Evolutionary conservation across 2,329 filamentous ascomycete species (phyloP).

Genomic region (Aspergillus sp.): DNA sequence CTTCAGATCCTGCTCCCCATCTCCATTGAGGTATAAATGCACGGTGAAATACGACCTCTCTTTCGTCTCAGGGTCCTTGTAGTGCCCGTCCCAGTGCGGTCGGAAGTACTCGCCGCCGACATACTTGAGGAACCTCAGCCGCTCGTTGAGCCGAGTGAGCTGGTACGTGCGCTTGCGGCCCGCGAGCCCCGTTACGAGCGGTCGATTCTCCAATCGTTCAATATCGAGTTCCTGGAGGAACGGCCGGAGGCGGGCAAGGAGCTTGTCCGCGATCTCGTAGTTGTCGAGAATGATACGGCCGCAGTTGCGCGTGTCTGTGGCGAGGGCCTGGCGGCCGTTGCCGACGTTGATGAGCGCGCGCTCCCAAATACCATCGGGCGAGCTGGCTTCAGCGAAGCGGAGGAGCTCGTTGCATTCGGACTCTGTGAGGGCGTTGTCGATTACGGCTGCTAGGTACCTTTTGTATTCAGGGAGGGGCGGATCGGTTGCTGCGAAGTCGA

Average conservation of each 20-base stretch:
- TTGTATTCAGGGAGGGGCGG: conserved; percentile 57
- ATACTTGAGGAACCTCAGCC: conserved; percentile 78
- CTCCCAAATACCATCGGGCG: conserved; percentile 58
- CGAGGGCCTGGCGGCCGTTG: conserved; percentile 61
- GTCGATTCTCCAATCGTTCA: conserved; percentile 43
- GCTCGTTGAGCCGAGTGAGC: conserved; percentile 64
- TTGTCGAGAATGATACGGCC: conserved; percentile 79
- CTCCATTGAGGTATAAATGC: conserved; percentile 60
- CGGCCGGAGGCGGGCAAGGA: conserved; percentile 63
- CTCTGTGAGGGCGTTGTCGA: conserved; percentile 67
- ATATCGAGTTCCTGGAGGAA: conserved; percentile 55
- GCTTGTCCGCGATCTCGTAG: conserved; percentile 61
- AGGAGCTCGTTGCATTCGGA: conserved; percentile 65
- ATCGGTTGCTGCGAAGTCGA: conserved; percentile 59
- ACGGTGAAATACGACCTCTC: conserved; percentile 59
- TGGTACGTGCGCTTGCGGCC: conserved; percentile 46
- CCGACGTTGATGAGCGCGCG: conserved; percentile 72
- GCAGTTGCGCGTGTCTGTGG: conserved; percentile 66
- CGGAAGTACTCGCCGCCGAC: conserved; percentile 73
- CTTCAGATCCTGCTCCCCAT: conserved; percentile 40
- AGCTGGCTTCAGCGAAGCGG: conserved; percentile 55
- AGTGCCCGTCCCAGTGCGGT: conserved; percentile 70
- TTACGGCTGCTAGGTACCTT: conserved; percentile 61
- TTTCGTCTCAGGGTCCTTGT: conserved; percentile 59
- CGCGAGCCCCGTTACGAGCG: conserved; percentile 49